A percentile compares a stretch with the other conserved stretches of the same genome.
Evolutionary conservation across 139 green algal genomes (phyloP).

Genomic region (Diplosphaera chodatii): DNA sequence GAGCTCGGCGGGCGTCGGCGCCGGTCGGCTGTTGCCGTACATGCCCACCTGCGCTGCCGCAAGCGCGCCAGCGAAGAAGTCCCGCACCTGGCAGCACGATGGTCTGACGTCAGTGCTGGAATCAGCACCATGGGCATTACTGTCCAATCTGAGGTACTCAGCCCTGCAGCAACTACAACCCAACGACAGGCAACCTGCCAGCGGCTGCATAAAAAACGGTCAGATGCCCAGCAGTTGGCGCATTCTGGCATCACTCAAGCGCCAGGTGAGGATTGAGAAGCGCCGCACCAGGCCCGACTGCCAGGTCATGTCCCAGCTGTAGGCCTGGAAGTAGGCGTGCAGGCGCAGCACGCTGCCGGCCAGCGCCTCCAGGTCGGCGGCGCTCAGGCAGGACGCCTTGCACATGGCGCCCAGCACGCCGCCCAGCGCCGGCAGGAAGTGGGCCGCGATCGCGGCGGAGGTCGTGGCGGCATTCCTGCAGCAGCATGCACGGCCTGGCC

Average conservation of each 20-base stretch:
- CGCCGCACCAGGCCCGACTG: not conserved
- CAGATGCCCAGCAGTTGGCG: too few species aligned
- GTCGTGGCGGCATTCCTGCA: not conserved
- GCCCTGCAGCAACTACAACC: too few species aligned
- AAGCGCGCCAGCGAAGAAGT: not conserved
- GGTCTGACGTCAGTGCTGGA: too few species aligned
- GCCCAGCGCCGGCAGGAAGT: slow-evolving; percentile 10
- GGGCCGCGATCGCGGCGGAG: not conserved
- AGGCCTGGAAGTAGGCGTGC: slow-evolving; percentile 4
- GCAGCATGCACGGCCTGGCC: too few species aligned
- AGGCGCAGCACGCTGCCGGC: slow-evolving; percentile 3
- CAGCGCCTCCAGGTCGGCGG: slow-evolving; percentile 6
- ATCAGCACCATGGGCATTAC: too few species aligned
- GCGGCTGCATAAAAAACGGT: too few species aligned
- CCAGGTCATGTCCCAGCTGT: slow-evolving; percentile 12
- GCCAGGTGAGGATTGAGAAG: not conserved
- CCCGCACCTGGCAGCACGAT: slow-evolving; percentile 1
- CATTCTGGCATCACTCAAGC: too few species aligned
- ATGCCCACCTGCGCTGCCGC: too few species aligned
- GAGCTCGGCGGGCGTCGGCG: not conserved
- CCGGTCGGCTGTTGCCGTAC: not conserved
- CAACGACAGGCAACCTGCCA: too few species aligned
- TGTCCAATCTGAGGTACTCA: too few species aligned
- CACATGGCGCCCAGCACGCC: slow-evolving; percentile 5
- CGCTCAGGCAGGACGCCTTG: slow-evolving; percentile 9